phyloP scores from a whole-genome alignment of 2,329 filamentous ascomycete genomes.

The Bimuria novae-zelandiae region DNA sequence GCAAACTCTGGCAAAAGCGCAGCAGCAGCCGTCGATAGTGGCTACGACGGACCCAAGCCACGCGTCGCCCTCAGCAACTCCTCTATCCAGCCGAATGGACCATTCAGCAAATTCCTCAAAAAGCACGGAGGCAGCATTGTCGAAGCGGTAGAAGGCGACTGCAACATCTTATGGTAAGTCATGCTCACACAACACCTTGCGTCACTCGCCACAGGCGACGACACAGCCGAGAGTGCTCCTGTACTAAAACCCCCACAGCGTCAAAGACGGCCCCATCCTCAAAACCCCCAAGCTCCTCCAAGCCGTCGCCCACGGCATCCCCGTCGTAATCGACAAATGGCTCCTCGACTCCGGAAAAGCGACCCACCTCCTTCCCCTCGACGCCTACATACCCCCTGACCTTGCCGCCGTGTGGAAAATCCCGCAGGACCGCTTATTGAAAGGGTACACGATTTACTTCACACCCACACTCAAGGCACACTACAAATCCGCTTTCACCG shows the following conservation, averaged over 20 bases:
- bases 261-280: conserved; percentile 45
- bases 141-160: conserved; percentile 36
- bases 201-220: too few species aligned
- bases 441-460: conserved; percentile 55
- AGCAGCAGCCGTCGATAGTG: conserved; percentile 9
- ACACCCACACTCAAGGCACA: conserved; percentile 46
- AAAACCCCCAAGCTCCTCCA: conserved; percentile 54
- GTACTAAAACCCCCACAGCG: too few species aligned
- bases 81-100: conserved; percentile 25
- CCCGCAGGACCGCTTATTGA: conserved; percentile 52
- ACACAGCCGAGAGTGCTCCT: not conserved
- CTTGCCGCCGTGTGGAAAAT: conserved; percentile 37
- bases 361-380: conserved; percentile 42
- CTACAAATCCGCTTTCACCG: conserved; percentile 36
- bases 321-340: conserved; percentile 55
- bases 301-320: conserved; percentile 49
- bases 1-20: conserved; percentile 1
- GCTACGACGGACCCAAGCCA: conserved; percentile 32
- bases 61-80: conserved; percentile 44
- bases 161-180: conserved; percentile 41
- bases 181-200: too few species aligned
- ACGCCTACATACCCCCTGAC: conserved; percentile 40
- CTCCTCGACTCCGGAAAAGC: conserved; percentile 45
- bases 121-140: conserved; percentile 36
- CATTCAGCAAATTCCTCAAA: conserved; percentile 41